phyloP scores from a whole-genome alignment of 306 rosid species.

The Carpinus fangiana region DNA sequence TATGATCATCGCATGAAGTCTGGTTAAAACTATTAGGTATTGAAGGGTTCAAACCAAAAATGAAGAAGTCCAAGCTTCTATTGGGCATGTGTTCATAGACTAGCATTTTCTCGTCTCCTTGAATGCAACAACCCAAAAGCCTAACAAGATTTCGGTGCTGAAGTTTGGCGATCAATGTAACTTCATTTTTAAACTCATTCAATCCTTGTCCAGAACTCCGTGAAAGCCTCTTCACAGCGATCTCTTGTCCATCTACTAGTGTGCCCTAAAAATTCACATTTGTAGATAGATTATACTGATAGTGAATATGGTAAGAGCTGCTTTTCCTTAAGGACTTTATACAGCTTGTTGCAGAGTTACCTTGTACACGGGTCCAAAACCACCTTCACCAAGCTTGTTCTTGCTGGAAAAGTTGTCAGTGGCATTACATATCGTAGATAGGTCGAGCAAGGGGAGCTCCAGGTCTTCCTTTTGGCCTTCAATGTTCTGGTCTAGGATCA shows the following conservation, averaged over 20 bases:
- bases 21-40: neutral
- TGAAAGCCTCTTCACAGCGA: conserved; percentile 70
- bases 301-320: too few species aligned
- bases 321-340: too few species aligned
- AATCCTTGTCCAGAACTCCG: conserved; percentile 54
- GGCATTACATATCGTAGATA: conserved; percentile 36
- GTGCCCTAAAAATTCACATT: conserved; percentile 46
- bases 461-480: conserved; percentile 31
- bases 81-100: conserved; percentile 66
- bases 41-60: conserved; percentile 50
- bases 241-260: conserved; percentile 44
- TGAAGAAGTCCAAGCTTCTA: conserved; percentile 60
- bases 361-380: conserved; percentile 37
- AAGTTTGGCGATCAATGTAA: conserved; percentile 55
- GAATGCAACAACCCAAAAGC: conserved; percentile 60
- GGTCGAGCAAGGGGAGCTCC: conserved; percentile 49
- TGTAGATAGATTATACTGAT: too few species aligned
- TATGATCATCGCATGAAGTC: too few species aligned
- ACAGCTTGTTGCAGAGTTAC: too few species aligned
- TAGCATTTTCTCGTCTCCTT: conserved; percentile 48
- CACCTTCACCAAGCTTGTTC: conserved; percentile 61
- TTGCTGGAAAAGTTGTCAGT: conserved; percentile 44
- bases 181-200: conserved; percentile 63
- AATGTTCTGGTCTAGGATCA: neutral
- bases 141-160: conserved; percentile 73